These are phyloP conservation scores for Liriodendron chinense DNA, from an alignment of 164 flowering plant species.

Conservation along the genomic window DNA sequence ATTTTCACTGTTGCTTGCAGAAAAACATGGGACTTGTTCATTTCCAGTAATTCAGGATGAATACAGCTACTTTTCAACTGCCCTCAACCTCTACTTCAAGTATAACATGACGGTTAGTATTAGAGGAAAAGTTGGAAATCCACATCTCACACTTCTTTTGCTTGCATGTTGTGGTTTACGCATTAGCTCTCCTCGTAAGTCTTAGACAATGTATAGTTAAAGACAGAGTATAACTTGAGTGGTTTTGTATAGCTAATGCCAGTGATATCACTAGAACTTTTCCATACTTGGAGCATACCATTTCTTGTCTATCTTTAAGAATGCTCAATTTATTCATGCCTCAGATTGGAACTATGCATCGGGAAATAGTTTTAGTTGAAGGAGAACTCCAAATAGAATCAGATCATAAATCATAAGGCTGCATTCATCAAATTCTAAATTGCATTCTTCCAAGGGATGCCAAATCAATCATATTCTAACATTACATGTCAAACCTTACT, in stretches of 20 bases:
- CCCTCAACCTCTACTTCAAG: slow-evolving; percentile 71
- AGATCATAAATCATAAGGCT: too few species aligned
- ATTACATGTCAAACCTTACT: too few species aligned
- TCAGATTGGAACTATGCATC: too few species aligned
- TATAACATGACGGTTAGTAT: slow-evolving; percentile 76
- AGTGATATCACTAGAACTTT: neutral
- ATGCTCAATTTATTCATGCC: too few species aligned
- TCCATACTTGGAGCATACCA: neutral
- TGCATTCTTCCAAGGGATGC: too few species aligned
- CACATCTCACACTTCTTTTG: neutral
- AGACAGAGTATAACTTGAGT: neutral
- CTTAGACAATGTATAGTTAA: neutral
- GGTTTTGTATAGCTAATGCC: neutral
- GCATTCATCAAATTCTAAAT: too few species aligned
- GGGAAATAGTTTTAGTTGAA: too few species aligned
- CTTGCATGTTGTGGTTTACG: neutral
- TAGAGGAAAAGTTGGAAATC: neutral
- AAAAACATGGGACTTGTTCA: slow-evolving; percentile 91
- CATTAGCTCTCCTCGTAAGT: neutral
- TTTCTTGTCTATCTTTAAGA: too few species aligned
- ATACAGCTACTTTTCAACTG: slow-evolving; percentile 59
- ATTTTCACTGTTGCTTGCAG: slow-evolving; percentile 36
- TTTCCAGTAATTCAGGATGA: slow-evolving; percentile 67
- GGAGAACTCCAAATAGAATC: too few species aligned
- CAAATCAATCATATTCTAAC: too few species aligned